These are phyloP conservation scores for Monilinia aucupariae DNA, from an alignment of 2,329 filamentous ascomycete genomes.

Conservation along the genomic window DNA sequence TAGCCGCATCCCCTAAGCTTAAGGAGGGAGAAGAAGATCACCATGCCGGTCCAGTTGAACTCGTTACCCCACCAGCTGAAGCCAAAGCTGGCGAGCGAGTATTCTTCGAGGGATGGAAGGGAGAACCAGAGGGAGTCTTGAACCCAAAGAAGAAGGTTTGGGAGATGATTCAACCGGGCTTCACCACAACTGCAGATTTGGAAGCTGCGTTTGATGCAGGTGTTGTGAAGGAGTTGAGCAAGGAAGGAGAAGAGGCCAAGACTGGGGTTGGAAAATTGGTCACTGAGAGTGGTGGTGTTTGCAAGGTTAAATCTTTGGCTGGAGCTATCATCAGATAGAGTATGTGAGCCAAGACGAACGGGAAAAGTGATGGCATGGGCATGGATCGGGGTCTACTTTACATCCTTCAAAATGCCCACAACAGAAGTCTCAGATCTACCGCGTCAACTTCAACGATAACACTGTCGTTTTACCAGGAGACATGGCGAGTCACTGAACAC, in stretches of 20 bases:
- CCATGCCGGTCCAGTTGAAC: slow-evolving; percentile 86
- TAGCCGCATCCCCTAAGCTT: slow-evolving; percentile 81
- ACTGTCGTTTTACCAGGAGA: not conserved
- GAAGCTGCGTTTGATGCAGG: slow-evolving; percentile 83
- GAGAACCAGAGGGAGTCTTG: slow-evolving; percentile 84
- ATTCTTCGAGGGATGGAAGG: slow-evolving; percentile 90
- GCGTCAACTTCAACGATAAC: not conserved
- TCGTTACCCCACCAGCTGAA: slow-evolving; percentile 75
- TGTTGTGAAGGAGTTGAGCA: slow-evolving; percentile 69
- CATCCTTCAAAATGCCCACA: not conserved
- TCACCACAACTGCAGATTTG: slow-evolving; percentile 76
- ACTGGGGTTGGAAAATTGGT: slow-evolving; percentile 57
- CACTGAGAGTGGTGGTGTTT: slow-evolving; percentile 71
- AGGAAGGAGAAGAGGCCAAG: slow-evolving; percentile 51
- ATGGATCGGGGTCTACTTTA: not conserved
- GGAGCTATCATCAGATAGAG: slow-evolving; percentile 74
- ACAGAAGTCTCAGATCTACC: not conserved
- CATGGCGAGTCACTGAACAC: not conserved
- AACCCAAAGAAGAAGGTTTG: slow-evolving; percentile 99
- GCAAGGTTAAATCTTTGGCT: slow-evolving; percentile 76
- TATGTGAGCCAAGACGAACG: not conserved
- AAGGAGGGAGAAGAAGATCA: slow-evolving; percentile 78
- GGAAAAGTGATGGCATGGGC: not conserved
- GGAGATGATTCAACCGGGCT: slow-evolving; percentile 94
- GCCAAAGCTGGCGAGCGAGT: slow-evolving; percentile 80